phyloP scores from a whole-genome alignment of 352 stramenopile genomes.

The Pythium volutum region DNA sequence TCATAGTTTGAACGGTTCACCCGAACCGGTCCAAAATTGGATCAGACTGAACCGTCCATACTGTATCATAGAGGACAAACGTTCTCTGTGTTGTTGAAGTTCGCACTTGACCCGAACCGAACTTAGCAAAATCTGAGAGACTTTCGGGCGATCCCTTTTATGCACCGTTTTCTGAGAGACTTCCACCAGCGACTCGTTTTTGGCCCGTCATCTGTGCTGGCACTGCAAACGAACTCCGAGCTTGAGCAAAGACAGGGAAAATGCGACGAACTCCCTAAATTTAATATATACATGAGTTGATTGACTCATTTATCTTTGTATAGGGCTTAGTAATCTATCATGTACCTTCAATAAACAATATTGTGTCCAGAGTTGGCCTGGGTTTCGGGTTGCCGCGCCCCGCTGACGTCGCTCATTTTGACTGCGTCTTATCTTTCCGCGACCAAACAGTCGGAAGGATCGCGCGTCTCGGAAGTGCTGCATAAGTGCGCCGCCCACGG shows the following conservation, averaged over 20 bases:
- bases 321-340: background rate
- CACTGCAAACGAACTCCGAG: constrained; percentile 14
- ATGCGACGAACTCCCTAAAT: background rate
- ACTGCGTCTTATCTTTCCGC: constrained; percentile 13
- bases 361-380: background rate
- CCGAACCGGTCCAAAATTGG: background rate
- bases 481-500: constrained; percentile 20
- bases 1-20: background rate
- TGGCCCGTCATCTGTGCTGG: constrained; percentile 1
- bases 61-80: no score
- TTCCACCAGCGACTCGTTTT: constrained; percentile 7
- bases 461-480: constrained; percentile 7
- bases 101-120: constrained; percentile 4
- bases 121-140: constrained; percentile 8
- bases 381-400: constrained; percentile 13
- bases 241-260: constrained; percentile 8
- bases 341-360: background rate
- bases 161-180: constrained; percentile 11
- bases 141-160: background rate
- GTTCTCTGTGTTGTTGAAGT: constrained; percentile 3
- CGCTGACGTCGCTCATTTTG: constrained; percentile 12
- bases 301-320: background rate
- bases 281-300: background rate
- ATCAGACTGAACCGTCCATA: background rate
- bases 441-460: background rate